These are phyloP conservation scores for Urochloa ruziziensis DNA, from an alignment of 176 grass and related monocot species.

Conservation along the genomic window DNA sequence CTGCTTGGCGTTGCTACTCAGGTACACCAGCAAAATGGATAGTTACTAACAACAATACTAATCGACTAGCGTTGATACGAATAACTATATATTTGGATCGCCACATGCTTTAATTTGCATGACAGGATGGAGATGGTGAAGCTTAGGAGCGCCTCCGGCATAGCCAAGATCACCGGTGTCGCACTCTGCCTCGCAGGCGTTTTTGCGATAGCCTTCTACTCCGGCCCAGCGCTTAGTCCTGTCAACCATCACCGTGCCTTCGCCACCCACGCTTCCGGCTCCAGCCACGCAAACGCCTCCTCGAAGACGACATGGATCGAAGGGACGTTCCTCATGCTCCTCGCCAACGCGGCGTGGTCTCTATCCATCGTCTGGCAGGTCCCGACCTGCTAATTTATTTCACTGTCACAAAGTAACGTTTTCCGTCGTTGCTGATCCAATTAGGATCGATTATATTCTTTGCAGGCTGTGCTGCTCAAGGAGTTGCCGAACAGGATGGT, in stretches of 20 bases:
- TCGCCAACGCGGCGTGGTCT: conserved; percentile 42
- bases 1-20: conserved; percentile 57
- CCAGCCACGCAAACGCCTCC: neutral
- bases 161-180: conserved; percentile 50
- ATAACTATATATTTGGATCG: neutral
- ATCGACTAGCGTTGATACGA: neutral
- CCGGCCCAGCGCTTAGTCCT: conserved; percentile 43
- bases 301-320: conserved; percentile 44
- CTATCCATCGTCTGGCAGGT: conserved; percentile 51
- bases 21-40: too few species aligned
- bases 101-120: neutral
- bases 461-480: conserved; percentile 53
- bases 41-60: too few species aligned
- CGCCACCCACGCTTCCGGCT: neutral
- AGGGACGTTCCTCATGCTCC: conserved; percentile 61
- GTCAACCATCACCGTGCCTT: conserved; percentile 46
- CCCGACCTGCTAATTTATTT: neutral
- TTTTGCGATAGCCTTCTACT: conserved; percentile 52
- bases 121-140: conserved; percentile 62
- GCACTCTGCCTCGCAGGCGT: conserved; percentile 58
- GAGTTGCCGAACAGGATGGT: conserved; percentile 65
- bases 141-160: conserved; percentile 39
- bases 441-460: too few species aligned
- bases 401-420: neutral
- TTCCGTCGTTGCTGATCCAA: too few species aligned